phyloP scores from a whole-genome alignment of 2,329 filamentous ascomycete genomes.

The Plenodomus lindquistii region DNA sequence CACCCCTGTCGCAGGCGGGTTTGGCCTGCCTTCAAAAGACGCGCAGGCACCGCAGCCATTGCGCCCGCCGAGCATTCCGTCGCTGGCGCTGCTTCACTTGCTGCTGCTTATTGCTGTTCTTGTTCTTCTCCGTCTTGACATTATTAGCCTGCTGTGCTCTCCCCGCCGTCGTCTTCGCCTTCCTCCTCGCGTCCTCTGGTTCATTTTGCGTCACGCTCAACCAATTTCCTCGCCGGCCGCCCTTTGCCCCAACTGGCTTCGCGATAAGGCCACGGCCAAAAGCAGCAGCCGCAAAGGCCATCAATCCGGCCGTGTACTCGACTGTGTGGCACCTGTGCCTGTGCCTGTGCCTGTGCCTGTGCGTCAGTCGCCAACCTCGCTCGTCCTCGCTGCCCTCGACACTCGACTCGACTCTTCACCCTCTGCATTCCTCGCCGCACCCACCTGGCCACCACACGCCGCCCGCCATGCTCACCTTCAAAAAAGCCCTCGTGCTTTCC shows the following conservation, averaged over 20 bases:
- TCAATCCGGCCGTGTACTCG: neutral
- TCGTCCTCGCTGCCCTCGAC: slow-evolving; percentile 4
- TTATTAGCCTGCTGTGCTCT: neutral
- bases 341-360: neutral
- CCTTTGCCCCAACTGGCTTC: neutral
- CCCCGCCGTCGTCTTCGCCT: neutral
- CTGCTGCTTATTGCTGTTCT: neutral
- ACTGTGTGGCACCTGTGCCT: neutral
- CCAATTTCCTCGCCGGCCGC: neutral
- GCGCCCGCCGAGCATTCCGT: neutral
- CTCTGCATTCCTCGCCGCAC: slow-evolving; percentile 1
- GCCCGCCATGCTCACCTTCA: slow-evolving; percentile 73
- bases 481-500: slow-evolving; percentile 73
- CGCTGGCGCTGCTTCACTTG: neutral
- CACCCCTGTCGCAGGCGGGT: neutral
- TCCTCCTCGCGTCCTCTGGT: neutral
- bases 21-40: neutral
- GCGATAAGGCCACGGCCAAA: no score
- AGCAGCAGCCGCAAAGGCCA: neutral
- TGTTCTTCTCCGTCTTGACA: no score
- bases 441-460: slow-evolving; percentile 3
- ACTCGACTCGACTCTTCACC: slow-evolving; percentile 1
- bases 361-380: no score
- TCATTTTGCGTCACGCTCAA: neutral
- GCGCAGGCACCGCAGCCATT: neutral